Base-by-base conservation (phyloP, 1,139 yeast species). In the Yamadazyma taylorii region DNA sequence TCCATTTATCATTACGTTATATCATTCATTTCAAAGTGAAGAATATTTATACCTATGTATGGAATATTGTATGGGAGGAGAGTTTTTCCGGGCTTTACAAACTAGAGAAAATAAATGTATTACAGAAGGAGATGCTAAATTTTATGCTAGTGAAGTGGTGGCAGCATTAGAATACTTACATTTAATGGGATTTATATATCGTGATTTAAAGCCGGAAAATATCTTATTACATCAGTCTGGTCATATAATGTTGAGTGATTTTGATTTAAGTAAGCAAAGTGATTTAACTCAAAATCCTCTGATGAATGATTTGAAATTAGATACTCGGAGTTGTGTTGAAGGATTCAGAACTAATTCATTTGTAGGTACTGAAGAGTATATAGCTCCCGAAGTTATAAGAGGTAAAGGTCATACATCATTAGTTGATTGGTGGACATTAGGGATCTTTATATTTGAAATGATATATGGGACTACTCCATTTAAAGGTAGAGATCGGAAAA, bases 31-130 rank as follows among this genome's bases (percentile, higher is more conserved):
- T 66, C 98, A 94, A 61, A 85, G 95, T 10, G 94, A 87, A 39
- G 97, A 90, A 48, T 81, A 85, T 56, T 65, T 94, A n/a, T 94
- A 90, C 55, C 75, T 94, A 36, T 94, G 98, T 58, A 90, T 94
- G 96, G 99, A 94, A 60, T 94, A 92, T 55, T 94, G 98, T 58
- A 89, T 92, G 94, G 99, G 99, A 15, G 98, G 99, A 33, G 99
- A 94, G 62, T 94, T 94, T 57, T 94, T 94, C 69, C 71, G 98
- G 42, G 98, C 98, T 0, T 66, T 94, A 37, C 98, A 94, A 63
- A 89, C 97, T 0, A 74, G 97, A 43, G 85, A 82, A 44, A 79
- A 90, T 36, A 88, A 89, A 56, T 85, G 95, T 45, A 82, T 94
- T 12, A 73, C 80, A 26, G 99, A 94, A 59, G 78, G 71, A 34